Evolutionary conservation across 2,329 filamentous ascomycete genomes (phyloP).

Genomic region (Tetracladium maxilliforme): DNA sequence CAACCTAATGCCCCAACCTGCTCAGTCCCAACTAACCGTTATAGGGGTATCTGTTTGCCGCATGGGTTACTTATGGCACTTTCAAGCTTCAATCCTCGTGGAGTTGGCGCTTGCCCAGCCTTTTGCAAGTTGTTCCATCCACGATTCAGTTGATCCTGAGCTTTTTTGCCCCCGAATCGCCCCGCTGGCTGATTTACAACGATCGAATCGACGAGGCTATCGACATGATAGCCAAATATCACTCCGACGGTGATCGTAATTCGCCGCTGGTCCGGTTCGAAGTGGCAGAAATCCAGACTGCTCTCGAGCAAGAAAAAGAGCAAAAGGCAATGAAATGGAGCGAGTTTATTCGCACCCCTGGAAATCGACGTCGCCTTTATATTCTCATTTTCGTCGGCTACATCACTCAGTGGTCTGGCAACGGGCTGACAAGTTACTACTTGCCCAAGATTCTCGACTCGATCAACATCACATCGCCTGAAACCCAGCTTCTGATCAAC

Average conservation of each 20-base stretch:
- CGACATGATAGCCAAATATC: conserved; percentile 21
- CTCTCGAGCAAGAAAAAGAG: conserved; percentile 10
- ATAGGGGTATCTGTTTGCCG: conserved; percentile 4
- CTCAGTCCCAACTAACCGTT: too few species aligned
- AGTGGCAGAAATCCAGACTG: conserved; percentile 15
- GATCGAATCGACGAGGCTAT: conserved; percentile 11
- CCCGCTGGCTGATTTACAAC: conserved; percentile 9
- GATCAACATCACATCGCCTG: conserved; percentile 18
- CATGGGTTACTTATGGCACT: conserved; percentile 5
- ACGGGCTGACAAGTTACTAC: conserved; percentile 21
- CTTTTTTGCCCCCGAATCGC: conserved; percentile 4
- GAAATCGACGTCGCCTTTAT: conserved; percentile 20
- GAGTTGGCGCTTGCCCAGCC: conserved; percentile 5
- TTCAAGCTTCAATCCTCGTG: conserved; percentile 4
- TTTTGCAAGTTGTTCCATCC: too few species aligned
- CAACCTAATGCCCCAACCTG: too few species aligned
- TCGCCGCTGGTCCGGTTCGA: conserved; percentile 10
- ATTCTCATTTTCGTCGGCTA: conserved; percentile 19
- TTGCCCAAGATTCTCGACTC: conserved; percentile 18
- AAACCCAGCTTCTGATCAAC: conserved; percentile 20
- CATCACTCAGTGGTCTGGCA: conserved; percentile 22
- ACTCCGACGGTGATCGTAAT: conserved; percentile 22
- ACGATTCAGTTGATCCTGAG: too few species aligned
- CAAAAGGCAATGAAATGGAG: conserved; percentile 9
- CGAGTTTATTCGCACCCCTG: conserved; percentile 15